phyloP scores from a whole-genome alignment of 1,139 yeast genomes.

The Geotrichum candidum region DNA sequence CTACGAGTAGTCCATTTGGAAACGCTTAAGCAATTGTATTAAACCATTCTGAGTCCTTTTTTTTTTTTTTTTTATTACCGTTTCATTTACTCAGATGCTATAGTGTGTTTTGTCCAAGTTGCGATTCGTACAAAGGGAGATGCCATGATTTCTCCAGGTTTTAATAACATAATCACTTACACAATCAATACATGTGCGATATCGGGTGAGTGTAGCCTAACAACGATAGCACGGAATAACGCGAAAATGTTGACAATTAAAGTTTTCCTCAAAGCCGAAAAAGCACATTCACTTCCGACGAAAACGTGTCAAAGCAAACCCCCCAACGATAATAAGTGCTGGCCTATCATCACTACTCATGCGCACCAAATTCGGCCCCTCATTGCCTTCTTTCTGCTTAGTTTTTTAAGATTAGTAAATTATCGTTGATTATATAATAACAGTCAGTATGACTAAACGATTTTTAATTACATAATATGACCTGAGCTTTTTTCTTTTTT shows the following conservation, averaged over 20 bases:
- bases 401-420: neutral
- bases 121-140: neutral
- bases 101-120: neutral
- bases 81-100: neutral
- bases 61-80: neutral
- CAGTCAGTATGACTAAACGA: neutral
- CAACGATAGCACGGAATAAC: neutral
- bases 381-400: too few relatives aligned
- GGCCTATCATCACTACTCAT: too few relatives aligned
- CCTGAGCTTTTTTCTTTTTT: too few relatives aligned
- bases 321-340: too few relatives aligned
- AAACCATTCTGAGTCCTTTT: too few relatives aligned
- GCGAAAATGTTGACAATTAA: neutral
- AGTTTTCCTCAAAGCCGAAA: too few relatives aligned
- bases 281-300: too few relatives aligned
- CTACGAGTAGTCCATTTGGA: too few relatives aligned
- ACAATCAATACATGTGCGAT: neutral
- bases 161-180: too few relatives aligned
- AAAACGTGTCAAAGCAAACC: too few relatives aligned
- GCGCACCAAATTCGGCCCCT: too few relatives aligned
- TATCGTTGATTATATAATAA: neutral
- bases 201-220: neutral
- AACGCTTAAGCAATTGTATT: too few relatives aligned
- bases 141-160: neutral
- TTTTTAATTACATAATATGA: neutral